Conservation (phyloP, 495 filamentous ascomycete genomes). For the Aspergillus biplanus region DNA sequence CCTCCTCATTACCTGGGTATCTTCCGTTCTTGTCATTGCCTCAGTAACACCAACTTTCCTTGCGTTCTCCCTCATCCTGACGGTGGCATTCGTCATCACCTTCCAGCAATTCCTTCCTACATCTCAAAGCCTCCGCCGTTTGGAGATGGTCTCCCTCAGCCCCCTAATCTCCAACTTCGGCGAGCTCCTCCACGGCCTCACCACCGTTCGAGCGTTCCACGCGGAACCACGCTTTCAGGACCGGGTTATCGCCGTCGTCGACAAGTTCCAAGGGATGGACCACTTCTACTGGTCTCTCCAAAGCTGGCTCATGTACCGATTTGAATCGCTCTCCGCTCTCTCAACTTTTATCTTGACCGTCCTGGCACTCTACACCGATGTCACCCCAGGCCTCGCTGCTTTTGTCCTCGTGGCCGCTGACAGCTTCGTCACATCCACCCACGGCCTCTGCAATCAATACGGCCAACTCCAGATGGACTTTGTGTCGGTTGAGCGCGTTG, state of each 20-base stretch:
- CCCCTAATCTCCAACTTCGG: constrained; percentile 87
- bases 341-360: constrained; percentile 73
- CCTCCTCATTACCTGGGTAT: constrained; percentile 67
- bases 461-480: constrained; percentile 88
- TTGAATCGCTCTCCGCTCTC: constrained; percentile 67
- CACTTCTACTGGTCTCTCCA: constrained; percentile 91
- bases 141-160: constrained; percentile 83
- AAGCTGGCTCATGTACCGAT: constrained; percentile 79
- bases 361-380: constrained; percentile 67
- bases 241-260: constrained; percentile 72
- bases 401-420: constrained; percentile 62
- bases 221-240: constrained; percentile 75
- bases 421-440: constrained; percentile 65
- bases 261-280: constrained; percentile 88
- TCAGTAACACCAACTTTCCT: constrained; percentile 75
- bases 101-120: constrained; percentile 78
- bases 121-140: constrained; percentile 76
- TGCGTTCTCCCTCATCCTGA: constrained; percentile 67
- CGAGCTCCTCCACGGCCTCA: constrained; percentile 74
- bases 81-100: constrained; percentile 63
- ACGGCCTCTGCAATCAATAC: constrained; percentile 72
- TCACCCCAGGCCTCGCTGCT: constrained; percentile 73
- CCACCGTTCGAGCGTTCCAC: constrained; percentile 75
- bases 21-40: constrained; percentile 73
- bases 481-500: constrained; percentile 81